These are phyloP conservation scores for Podospora australis DNA, from an alignment of 495 filamentous ascomycete species.

Conservation along the genomic window DNA sequence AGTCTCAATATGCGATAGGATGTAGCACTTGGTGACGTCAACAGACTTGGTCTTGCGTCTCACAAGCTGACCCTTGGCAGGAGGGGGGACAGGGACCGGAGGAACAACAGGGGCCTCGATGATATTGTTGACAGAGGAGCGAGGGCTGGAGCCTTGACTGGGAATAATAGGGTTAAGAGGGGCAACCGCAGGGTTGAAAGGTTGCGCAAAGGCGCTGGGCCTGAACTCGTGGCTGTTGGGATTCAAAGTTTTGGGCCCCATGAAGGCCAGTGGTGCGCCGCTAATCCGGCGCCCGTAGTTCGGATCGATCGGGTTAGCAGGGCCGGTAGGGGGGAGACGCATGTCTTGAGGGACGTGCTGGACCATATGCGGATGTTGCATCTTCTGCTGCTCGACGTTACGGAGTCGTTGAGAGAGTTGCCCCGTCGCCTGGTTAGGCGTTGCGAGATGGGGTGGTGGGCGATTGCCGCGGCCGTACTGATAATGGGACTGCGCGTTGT, in stretches of 20 bases:
- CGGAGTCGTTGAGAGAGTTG: slow-evolving; percentile 41
- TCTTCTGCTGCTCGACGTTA: slow-evolving; percentile 38
- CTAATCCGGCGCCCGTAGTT: slow-evolving; percentile 42
- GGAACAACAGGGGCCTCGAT: slow-evolving; percentile 38
- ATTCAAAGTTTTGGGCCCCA: slow-evolving; percentile 68
- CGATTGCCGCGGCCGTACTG: slow-evolving; percentile 26
- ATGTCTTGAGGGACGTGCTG: slow-evolving; percentile 37
- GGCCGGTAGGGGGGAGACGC: slow-evolving; percentile 47
- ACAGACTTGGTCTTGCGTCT: slow-evolving; percentile 57
- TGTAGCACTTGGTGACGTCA: slow-evolving; percentile 46
- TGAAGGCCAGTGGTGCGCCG: slow-evolving; percentile 35
- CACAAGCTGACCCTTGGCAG: slow-evolving; percentile 47
- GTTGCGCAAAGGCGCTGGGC: slow-evolving; percentile 68
- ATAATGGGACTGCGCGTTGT: slow-evolving; percentile 26
- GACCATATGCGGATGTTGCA: slow-evolving; percentile 30
- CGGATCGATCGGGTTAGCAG: slow-evolving; percentile 42
- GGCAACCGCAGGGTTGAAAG: slow-evolving; percentile 60
- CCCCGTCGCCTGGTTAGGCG: slow-evolving; percentile 27
- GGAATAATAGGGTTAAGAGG: slow-evolving; percentile 21
- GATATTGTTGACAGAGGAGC: slow-evolving; percentile 43
- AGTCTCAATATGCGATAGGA: slow-evolving; percentile 64
- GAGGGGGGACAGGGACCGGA: slow-evolving; percentile 40
- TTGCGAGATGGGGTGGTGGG: slow-evolving; percentile 29
- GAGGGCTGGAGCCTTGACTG: slow-evolving; percentile 60
- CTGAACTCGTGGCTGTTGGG: slow-evolving; percentile 78